Evolutionary conservation across 2,329 filamentous ascomycete genomes (phyloP), one percentile per base, ranked within the genome.

Genomic region (Exserohilum rostratum): DNA sequence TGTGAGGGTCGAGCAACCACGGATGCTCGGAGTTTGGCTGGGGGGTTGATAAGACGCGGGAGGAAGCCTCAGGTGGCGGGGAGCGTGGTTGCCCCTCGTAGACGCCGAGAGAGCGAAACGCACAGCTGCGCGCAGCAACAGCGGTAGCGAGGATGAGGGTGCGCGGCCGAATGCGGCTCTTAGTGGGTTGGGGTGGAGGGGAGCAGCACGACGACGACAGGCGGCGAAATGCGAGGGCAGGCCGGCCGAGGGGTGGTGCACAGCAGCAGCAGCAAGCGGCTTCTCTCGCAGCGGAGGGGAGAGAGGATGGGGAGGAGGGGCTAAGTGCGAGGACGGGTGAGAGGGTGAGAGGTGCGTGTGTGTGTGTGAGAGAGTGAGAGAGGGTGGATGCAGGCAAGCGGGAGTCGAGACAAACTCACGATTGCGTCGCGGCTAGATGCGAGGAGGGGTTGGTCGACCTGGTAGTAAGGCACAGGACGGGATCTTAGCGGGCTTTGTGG

Each of bases 401-500:
- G 67, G 61, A 64, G 58, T 60, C 50, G 56, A 58, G 61, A 58
- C 62, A 59, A 64, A 62, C 57, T 58, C 55, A 61, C 61, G 62
- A 62, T 63, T 68, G 62, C 61, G 64, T 62, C 60, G 66, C 64
- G 64, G 64, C 55, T 57, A 65, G 62, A 69, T 66, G 68, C 68
- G 64, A 68, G 62, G 63, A 40, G 60, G 58, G 61, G 58, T 53
- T 59, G 64, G 60, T 34, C 18, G 43, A 46, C 12, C 13, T 17
- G 30, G 30, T 29, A 45, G 30, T 56, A 60, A 59, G 61, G 60
- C 64, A 65, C 64, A 60, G 57, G 55, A 55, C 61, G 53, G 57
- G 47, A 60, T 55, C 45, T 56, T 66, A 65, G 66, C 62, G 62
- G 62, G n/a, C n/a, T n/a, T n/a, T n/a, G n/a, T n/a, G n/a, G 25